These are phyloP conservation scores for Cyclotella kingstonii DNA, from an alignment of 108 stramenopile species.

Conservation along the genomic window DNA sequence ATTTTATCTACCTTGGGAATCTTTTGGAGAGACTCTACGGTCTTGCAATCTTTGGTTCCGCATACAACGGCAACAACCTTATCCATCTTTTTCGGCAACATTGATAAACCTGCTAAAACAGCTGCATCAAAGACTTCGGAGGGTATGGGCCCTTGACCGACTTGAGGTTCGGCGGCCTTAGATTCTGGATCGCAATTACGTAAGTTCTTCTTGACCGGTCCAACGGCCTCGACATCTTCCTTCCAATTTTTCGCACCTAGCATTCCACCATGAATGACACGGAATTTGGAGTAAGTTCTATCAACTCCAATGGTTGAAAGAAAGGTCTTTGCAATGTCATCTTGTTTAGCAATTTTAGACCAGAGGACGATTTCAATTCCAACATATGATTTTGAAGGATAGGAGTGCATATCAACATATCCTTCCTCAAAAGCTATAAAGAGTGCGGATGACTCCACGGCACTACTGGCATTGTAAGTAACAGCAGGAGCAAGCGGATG, in stretches of 20 bases:
- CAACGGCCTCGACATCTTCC: conserved; percentile 68
- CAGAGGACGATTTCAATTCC: conserved; percentile 45
- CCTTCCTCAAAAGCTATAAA: conserved; percentile 43
- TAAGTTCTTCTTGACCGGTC: conserved; percentile 59
- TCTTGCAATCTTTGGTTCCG: conserved; percentile 37
- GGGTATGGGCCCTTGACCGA: conserved; percentile 39
- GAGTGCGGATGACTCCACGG: conserved; percentile 31
- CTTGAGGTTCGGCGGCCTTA: conserved; percentile 38
- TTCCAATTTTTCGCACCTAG: conserved; percentile 74
- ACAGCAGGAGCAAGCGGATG: conserved; percentile 31
- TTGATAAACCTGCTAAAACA: conserved; percentile 17
- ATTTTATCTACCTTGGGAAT: conserved; percentile 45
- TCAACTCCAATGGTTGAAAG: conserved; percentile 24
- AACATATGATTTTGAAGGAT: conserved; percentile 51
- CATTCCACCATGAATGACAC: conserved; percentile 82
- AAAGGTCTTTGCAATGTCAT: conserved; percentile 40
- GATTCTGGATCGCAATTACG: conserved; percentile 39
- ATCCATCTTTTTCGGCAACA: conserved; percentile 47
- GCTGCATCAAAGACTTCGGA: conserved; percentile 29
- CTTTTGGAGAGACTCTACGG: conserved; percentile 25
- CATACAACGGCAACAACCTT: conserved; percentile 45
- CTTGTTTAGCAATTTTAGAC: conserved; percentile 49
- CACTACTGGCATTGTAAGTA: conserved; percentile 19
- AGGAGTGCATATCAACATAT: conserved; percentile 51
- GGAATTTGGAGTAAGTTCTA: conserved; percentile 42